phyloP scores from a whole-genome alignment of 108 stramenopile species.

The Cyclotella baltica region DNA sequence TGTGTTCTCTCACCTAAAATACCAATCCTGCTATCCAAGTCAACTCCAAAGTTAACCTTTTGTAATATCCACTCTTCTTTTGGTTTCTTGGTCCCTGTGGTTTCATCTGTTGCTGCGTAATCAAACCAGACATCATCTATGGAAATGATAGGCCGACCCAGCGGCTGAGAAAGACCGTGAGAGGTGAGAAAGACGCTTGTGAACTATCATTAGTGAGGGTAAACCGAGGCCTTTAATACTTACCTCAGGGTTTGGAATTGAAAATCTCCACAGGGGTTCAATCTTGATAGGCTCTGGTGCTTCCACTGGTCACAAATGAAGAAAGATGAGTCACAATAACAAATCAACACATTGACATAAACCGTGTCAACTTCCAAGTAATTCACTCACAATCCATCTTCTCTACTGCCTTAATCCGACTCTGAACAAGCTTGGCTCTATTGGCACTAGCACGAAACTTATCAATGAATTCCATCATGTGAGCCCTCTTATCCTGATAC shows the following conservation, averaged over 20 bases:
- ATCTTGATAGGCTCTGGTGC: conserved; percentile 83
- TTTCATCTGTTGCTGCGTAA: conserved; percentile 69
- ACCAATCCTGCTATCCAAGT: conserved; percentile 85
- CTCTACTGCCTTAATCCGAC: conserved; percentile 97
- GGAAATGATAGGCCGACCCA: conserved; percentile 93
- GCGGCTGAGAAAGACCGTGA: too few species aligned
- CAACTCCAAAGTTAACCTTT: conserved; percentile 96
- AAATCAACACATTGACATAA: background rate
- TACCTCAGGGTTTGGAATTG: conserved; percentile 92
- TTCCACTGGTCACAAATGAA: conserved; percentile 48
- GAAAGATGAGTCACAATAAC: background rate
- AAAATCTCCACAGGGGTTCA: conserved; percentile 85
- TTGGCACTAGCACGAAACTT: conserved; percentile 98
- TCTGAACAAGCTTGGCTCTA: conserved; percentile 95
- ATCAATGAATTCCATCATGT: conserved; percentile 99
- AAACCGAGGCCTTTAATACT: too few species aligned
- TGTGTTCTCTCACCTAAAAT: conserved; percentile 62
- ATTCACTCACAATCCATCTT: conserved; percentile 76
- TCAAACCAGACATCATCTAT: conserved; percentile 98
- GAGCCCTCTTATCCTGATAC: conserved; percentile 90
- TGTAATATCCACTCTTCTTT: conserved; percentile 84
- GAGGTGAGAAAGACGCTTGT: too few species aligned
- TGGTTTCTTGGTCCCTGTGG: conserved; percentile 53
- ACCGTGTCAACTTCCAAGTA: background rate
- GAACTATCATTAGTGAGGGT: too few species aligned